These are phyloP conservation scores for Saccharomycopsis schoenii DNA, from an alignment of 805 yeast genomes.

Conservation along the genomic window DNA sequence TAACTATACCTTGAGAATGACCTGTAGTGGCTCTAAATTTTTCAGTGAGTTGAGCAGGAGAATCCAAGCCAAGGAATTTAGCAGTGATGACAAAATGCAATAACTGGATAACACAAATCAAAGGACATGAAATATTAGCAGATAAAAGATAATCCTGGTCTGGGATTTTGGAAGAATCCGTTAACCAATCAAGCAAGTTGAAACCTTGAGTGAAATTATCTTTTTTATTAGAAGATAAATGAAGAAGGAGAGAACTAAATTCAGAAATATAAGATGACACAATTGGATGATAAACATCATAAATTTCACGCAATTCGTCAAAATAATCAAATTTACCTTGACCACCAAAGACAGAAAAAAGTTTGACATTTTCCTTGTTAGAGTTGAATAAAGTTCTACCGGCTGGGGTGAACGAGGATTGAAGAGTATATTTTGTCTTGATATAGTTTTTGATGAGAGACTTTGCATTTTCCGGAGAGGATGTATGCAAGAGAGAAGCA, in stretches of 20 bases:
- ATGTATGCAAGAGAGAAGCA: constrained; percentile 55
- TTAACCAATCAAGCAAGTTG: constrained; percentile 81
- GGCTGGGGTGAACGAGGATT: constrained; percentile 39
- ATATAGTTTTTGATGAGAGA: constrained; percentile 73
- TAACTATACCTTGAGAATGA: constrained; percentile 85
- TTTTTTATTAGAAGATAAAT: constrained; percentile 65
- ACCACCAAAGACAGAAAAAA: constrained; percentile 92
- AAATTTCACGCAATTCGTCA: constrained; percentile 85
- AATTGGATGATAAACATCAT: constrained; percentile 66
- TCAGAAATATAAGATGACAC: constrained; percentile 60
- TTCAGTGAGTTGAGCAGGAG: constrained; percentile 80
- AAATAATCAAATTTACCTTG: constrained; percentile 99
- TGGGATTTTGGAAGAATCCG: constrained; percentile 77
- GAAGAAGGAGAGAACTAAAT: constrained; percentile 61
- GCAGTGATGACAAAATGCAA: constrained; percentile 88
- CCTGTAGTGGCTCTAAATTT: constrained; percentile 71
- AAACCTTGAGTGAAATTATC: constrained; percentile 92
- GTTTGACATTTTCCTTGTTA: constrained; percentile 39
- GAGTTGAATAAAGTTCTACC: constrained; percentile 44
- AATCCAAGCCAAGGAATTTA: constrained; percentile 59
- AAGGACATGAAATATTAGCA: constrained; percentile 94
- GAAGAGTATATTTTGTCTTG: constrained; percentile 41
- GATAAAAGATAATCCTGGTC: constrained; percentile 78
- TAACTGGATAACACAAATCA: constrained; percentile 91
- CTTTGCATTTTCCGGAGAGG: constrained; percentile 63